Evolutionary conservation across 202 grass and related monocot genomes (phyloP).

Genomic region (Panicum virgatum): DNA sequence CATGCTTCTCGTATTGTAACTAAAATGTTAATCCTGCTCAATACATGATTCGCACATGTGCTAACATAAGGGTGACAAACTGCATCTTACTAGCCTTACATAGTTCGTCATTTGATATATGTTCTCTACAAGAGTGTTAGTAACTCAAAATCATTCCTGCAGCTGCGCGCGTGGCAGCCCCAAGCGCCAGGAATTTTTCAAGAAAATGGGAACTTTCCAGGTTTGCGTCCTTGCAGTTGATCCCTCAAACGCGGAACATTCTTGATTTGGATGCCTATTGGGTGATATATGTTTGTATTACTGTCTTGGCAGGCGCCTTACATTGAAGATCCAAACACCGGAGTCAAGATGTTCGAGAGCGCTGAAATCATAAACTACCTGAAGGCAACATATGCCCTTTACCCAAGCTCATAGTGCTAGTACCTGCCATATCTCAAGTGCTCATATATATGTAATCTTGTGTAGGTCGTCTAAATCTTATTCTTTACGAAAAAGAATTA

Average conservation of each 20-base stretch:
- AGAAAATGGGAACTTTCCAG: conserved; percentile 81
- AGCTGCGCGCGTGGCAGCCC: conserved; percentile 78
- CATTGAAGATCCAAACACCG: conserved; percentile 93
- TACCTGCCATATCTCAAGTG: not conserved
- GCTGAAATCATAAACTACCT: conserved; percentile 80
- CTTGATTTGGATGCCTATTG: not conserved
- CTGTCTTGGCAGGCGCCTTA: conserved; percentile 68
- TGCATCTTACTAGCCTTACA: not conserved
- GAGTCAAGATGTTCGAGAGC: conserved; percentile 97
- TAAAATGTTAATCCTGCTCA: not conserved
- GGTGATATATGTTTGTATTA: conserved; percentile 10
- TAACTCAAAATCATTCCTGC: conserved; percentile 39
- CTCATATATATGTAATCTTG: not conserved
- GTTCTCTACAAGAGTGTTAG: not conserved
- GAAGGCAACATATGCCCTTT: conserved; percentile 55
- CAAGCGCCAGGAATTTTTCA: conserved; percentile 65
- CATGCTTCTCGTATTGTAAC: not conserved
- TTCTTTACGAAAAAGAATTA: not conserved
- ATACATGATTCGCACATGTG: not conserved
- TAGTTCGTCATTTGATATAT: not conserved
- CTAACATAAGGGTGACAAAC: not conserved
- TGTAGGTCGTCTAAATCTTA: not conserved
- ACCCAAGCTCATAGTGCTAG: not conserved
- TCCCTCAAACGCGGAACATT: not conserved
- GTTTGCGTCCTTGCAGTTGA: conserved; percentile 28